phyloP scores from a whole-genome alignment of 768 basidiomycete species.

The Tylopilus rubrobrunneus region DNA sequence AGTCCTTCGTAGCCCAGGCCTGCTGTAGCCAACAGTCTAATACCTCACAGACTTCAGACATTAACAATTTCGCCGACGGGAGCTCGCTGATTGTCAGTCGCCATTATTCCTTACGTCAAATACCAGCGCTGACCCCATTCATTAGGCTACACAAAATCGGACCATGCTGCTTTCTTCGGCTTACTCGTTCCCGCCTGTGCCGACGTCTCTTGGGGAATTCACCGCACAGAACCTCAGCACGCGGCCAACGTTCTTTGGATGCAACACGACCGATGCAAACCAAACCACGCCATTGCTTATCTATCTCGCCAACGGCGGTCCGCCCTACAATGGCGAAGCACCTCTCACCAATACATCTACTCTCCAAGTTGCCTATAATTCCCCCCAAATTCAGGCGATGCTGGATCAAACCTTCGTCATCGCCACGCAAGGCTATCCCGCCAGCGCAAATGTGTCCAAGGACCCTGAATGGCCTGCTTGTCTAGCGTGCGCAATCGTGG shows the following conservation, averaged over 20 bases:
- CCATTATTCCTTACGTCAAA: background rate
- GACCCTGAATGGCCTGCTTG: slow-evolving; percentile 39
- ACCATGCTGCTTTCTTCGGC: slow-evolving; percentile 30
- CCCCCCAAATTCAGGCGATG: background rate
- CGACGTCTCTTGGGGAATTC: background rate
- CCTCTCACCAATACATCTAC: slow-evolving; percentile 10
- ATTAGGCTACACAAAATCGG: slow-evolving; percentile 35
- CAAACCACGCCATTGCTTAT: background rate
- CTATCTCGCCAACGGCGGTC: background rate
- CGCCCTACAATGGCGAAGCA: background rate
- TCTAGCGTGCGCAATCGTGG: too few relatives aligned
- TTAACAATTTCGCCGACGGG: slow-evolving; percentile 20
- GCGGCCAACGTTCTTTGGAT: background rate
- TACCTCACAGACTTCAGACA: slow-evolving; percentile 13
- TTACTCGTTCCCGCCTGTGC: slow-evolving; percentile 16
- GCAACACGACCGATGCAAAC: background rate
- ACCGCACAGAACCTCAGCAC: background rate
- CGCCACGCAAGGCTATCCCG: slow-evolving; percentile 39
- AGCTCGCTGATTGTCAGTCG: slow-evolving; percentile 25
- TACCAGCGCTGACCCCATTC: background rate
- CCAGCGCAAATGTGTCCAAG: slow-evolving; percentile 20
- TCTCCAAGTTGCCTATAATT: background rate
- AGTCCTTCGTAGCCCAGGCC: background rate
- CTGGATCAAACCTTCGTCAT: slow-evolving; percentile 25
- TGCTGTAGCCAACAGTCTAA: background rate